A percentile compares a stretch with the other conserved stretches of the same genome.
Evolutionary conservation across 495 filamentous ascomycete species (phyloP).

Genomic region (Lepraria neglecta): DNA sequence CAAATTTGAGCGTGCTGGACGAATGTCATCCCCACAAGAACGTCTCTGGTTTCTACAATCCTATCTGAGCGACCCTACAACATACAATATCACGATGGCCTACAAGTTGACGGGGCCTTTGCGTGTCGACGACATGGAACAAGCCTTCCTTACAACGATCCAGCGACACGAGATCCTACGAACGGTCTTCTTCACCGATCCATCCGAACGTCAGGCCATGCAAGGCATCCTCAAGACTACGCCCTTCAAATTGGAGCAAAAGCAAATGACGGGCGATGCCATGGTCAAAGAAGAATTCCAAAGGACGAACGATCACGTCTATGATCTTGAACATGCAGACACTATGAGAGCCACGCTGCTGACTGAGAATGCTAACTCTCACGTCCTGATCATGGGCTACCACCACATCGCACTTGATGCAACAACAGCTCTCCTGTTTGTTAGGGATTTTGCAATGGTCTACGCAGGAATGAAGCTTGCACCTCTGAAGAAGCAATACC

Average conservation of each 20-base stretch:
- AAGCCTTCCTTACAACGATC: constrained; percentile 32
- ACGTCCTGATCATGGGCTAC: constrained; percentile 22
- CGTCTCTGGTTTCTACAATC: constrained; percentile 41
- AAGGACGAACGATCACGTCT: constrained; percentile 21
- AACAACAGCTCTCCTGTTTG: constrained; percentile 34
- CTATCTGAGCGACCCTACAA: constrained; percentile 32
- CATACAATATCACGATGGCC: constrained; percentile 31
- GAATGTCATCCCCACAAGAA: constrained; percentile 38
- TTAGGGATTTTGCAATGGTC: constrained; percentile 18
- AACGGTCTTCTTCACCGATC: constrained; percentile 35
- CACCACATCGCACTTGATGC: constrained; percentile 48
- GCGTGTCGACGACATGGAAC: constrained; percentile 25
- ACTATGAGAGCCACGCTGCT: constrained; percentile 20
- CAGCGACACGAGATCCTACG: constrained; percentile 41
- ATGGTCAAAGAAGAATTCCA: neutral
- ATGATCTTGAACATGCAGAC: constrained; percentile 22
- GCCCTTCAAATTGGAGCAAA: neutral
- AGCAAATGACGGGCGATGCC: neutral
- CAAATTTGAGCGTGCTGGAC: neutral
- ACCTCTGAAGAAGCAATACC: neutral
- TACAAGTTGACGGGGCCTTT: constrained; percentile 15
- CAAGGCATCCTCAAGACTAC: constrained; percentile 23
- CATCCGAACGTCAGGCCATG: constrained; percentile 16
- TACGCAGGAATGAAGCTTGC: constrained; percentile 15
- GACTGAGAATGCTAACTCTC: neutral